Percentiles rank a stretch among this genome's conserved stretches.
These are phyloP conservation scores for Stropharia rugosoannulata DNA, from an alignment of 768 basidiomycete genomes.

Conservation along the genomic window DNA sequence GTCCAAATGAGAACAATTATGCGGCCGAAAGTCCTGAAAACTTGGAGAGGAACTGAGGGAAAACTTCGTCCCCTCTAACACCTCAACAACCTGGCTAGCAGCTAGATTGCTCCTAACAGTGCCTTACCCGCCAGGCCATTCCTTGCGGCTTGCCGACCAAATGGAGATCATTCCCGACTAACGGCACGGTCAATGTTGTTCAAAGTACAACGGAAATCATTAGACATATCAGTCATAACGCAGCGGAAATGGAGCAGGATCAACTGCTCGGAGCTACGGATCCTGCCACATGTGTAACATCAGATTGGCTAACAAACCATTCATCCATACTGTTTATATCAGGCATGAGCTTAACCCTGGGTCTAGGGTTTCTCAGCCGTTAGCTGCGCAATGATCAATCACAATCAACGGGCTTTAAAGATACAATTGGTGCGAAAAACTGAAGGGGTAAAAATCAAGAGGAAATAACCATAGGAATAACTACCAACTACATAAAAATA, in stretches of 20 bases:
- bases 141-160: constrained; percentile 3
- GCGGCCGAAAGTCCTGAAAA: not conserved
- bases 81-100: not conserved
- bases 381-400: too few relatives aligned
- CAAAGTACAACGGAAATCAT: too few relatives aligned
- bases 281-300: too few relatives aligned
- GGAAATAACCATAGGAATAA: constrained; percentile 12
- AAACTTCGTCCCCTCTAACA: constrained; percentile 1
- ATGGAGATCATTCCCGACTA: constrained; percentile 8
- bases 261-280: too few relatives aligned
- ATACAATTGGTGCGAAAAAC: not conserved
- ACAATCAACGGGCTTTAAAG: not conserved
- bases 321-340: not conserved
- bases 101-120: not conserved
- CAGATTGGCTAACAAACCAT: too few relatives aligned
- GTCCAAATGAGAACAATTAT: not conserved
- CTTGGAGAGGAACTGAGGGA: not conserved
- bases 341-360: not conserved
- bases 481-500: constrained; percentile 12
- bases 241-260: too few relatives aligned
- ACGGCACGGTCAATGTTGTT: not conserved
- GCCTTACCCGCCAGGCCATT: not conserved
- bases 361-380: not conserved
- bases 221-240: too few relatives aligned
- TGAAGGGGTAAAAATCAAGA: not conserved